Evolutionary conservation across 768 basidiomycete species (phyloP).

Genomic region (Wakefieldia striispora): DNA sequence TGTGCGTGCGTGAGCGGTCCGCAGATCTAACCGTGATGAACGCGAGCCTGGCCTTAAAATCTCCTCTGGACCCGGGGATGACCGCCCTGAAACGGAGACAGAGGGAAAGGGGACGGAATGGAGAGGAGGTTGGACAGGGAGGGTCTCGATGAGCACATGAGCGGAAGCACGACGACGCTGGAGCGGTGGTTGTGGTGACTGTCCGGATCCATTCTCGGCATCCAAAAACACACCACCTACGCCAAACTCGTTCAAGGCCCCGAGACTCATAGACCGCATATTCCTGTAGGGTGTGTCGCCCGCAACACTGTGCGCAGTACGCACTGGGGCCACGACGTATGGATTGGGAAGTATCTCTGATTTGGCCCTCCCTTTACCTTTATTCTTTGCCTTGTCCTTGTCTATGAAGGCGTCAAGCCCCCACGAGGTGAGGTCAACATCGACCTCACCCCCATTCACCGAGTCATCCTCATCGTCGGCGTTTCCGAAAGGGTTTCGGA

Average conservation of each 20-base stretch:
- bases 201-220: slow-evolving; percentile 30
- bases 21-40: slow-evolving; percentile 33
- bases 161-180: slow-evolving; percentile 52
- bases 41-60: slow-evolving; percentile 34
- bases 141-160: slow-evolving; percentile 45
- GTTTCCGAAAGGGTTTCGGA: slow-evolving; percentile 74
- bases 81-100: slow-evolving; percentile 44
- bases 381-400: slow-evolving; percentile 55
- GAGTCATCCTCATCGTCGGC: slow-evolving; percentile 58
- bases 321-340: slow-evolving; percentile 36
- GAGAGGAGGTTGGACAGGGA: slow-evolving; percentile 39
- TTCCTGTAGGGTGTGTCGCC: slow-evolving; percentile 42
- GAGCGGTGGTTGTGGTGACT: slow-evolving; percentile 38
- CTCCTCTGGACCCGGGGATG: slow-evolving; percentile 46
- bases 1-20: slow-evolving; percentile 40
- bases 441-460: slow-evolving; percentile 48
- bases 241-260: slow-evolving; percentile 55
- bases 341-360: slow-evolving; percentile 44
- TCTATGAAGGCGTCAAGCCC: slow-evolving; percentile 76
- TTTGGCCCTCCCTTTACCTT: slow-evolving; percentile 38
- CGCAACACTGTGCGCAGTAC: slow-evolving; percentile 43
- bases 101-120: slow-evolving; percentile 67
- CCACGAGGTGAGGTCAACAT: slow-evolving; percentile 83
- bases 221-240: slow-evolving; percentile 48
- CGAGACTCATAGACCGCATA: slow-evolving; percentile 65